phyloP scores from a whole-genome alignment of 31 red algal species.

The Asparagopsis taxiformis region DNA sequence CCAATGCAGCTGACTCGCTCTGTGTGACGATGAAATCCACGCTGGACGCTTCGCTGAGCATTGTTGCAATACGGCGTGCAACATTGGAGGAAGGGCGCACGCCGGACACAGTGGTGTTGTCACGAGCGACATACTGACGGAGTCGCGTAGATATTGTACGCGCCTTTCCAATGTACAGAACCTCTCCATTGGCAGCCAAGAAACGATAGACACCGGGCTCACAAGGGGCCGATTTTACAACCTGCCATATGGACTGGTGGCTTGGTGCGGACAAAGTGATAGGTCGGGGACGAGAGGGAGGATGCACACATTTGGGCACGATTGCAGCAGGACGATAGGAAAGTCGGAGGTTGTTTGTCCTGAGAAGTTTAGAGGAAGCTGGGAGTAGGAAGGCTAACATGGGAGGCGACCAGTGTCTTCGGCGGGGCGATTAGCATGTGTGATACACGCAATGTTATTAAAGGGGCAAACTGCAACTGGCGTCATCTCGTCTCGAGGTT shows the following conservation, averaged over 20 bases:
- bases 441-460: no score
- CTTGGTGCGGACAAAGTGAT: background rate
- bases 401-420: no score
- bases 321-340: no score
- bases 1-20: conserved; percentile 63
- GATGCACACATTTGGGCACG: no score
- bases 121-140: conserved; percentile 40
- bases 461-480: no score
- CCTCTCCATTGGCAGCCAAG: conserved; percentile 5
- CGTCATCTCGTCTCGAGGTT: no score
- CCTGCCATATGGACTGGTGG: background rate
- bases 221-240: conserved; percentile 1
- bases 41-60: conserved; percentile 18
- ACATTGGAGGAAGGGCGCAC: conserved; percentile 17
- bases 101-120: background rate
- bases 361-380: no score
- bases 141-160: conserved; percentile 42
- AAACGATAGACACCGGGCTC: conserved; percentile 47
- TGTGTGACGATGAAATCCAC: conserved; percentile 57
- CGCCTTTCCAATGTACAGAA: conserved; percentile 81
- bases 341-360: no score
- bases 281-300: no score
- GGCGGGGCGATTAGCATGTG: no score
- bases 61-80: conserved; percentile 27
- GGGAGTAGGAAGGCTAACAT: no score